Conservation (phyloP, 164 flowering plant species). For the Amborella trichopoda region DNA sequence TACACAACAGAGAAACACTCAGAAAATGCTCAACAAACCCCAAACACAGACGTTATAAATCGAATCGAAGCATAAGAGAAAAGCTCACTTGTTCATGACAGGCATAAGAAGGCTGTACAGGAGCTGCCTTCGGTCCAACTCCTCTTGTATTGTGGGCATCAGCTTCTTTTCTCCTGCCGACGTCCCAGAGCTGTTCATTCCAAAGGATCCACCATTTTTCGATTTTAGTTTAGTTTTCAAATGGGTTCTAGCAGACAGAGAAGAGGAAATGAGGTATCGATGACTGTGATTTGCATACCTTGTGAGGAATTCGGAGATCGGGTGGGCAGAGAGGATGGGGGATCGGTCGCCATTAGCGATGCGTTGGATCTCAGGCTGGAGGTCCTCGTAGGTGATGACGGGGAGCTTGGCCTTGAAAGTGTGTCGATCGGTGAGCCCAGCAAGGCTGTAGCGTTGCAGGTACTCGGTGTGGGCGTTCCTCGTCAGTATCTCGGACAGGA, state of each 20-base stretch:
- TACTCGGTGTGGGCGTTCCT: constrained; percentile 29
- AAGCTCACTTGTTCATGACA: constrained; percentile 30
- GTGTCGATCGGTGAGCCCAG: constrained; percentile 20
- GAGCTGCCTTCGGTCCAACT: constrained; percentile 26
- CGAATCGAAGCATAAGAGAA: neutral
- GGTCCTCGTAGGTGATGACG: constrained; percentile 27
- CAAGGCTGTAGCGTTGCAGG: constrained; percentile 10
- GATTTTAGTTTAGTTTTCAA: no score
- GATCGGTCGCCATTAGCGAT: constrained; percentile 39
- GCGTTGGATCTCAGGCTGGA: constrained; percentile 28
- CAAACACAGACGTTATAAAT: neutral
- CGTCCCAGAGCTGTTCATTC: constrained; percentile 26
- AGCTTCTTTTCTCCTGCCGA: constrained; percentile 35
- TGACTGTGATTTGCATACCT: constrained; percentile 10
- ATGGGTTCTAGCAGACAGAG: no score
- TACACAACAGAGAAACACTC: no score
- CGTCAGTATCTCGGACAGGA: constrained; percentile 21
- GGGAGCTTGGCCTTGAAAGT: constrained; percentile 27
- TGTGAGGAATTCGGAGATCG: constrained; percentile 34
- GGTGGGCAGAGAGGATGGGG: constrained; percentile 23
- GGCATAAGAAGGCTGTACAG: constrained; percentile 35
- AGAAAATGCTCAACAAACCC: no score
- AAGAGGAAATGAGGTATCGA: no score
- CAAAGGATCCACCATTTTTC: no score
- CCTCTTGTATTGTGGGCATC: constrained; percentile 31